Percentiles rank a stretch among this genome's conserved stretches.
phyloP scores from a whole-genome alignment of 352 stramenopile species.

The Ophiocytium majus region DNA sequence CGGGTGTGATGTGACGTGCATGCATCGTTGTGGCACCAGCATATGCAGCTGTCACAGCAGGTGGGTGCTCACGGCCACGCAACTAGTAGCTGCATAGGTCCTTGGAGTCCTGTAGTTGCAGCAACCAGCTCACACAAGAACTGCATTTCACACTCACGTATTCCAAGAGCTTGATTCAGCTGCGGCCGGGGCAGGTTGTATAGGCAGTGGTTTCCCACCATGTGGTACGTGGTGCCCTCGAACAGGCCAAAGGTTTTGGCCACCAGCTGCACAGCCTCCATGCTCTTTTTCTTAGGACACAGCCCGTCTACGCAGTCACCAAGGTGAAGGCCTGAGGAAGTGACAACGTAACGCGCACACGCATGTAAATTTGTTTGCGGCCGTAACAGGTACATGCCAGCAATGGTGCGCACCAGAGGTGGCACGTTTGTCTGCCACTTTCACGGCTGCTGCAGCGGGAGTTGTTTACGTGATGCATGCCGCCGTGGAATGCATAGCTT shows the following conservation, averaged over 20 bases:
- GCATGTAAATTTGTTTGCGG: not conserved
- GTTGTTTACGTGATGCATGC: no score
- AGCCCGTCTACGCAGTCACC: conserved; percentile 23
- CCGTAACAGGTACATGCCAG: not conserved
- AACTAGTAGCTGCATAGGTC: no score
- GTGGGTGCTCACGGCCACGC: no score
- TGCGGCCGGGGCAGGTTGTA: conserved; percentile 19
- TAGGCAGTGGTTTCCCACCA: conserved; percentile 24
- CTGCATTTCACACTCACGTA: conserved; percentile 27
- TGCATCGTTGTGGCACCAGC: no score
- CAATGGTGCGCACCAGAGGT: no score
- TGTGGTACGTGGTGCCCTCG: not conserved
- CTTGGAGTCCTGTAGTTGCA: no score
- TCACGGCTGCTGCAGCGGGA: no score
- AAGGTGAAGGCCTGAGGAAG: conserved; percentile 1
- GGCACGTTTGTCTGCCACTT: no score
- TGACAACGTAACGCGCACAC: not conserved
- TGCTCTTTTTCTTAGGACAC: not conserved
- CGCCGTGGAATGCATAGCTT: not conserved
- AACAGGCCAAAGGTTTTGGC: not conserved
- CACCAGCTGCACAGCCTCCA: not conserved
- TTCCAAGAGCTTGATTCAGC: conserved; percentile 5
- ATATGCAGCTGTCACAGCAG: no score
- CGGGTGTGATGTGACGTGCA: no score
- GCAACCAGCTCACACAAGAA: no score